Base-by-base conservation (phyloP, 352 stramenopile genomes). In the Pythium insidiosum region DNA sequence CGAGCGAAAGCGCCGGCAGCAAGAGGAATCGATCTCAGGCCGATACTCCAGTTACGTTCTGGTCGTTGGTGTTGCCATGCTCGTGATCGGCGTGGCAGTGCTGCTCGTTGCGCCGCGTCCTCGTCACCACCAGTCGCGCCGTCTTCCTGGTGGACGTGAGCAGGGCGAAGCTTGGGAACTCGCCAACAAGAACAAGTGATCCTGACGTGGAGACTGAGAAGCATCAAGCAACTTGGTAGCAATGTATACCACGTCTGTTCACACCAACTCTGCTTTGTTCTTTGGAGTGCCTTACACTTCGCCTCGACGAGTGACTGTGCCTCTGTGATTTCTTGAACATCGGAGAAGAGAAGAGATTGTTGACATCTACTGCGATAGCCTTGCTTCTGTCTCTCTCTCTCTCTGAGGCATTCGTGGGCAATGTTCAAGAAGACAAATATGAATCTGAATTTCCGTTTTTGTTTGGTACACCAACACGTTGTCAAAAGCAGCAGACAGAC, bases 111-210 rank as follows among this genome's bases (percentile, higher is more conserved):
- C 42, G 12, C 37, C 31, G 23, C 23, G 38, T 0, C 21, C 38
- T 47, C 47, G 50, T 43, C n/a, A n/a, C n/a, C n/a, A n/a, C n/a
- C n/a, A n/a, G n/a, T n/a, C n/a, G n/a, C n/a, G n/a, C n/a, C n/a
- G n/a, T n/a, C n/a, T n/a, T n/a, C n/a, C n/a, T n/a, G n/a, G n/a
- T 56, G 46, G 41, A n/a, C 35, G 30, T 20, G 53, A 61, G 33
- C 45, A 61, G 4, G 65, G 67, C 30, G 56, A 73, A 30, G 43
- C 59, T 1, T 79, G 67, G 67, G 67, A 79, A 49, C 58, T 79
- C n/a, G 67, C 67, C 7, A 68, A 75, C 22, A 56, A 70, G 28
- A 64, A 69, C 15, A 57, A 63, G 50, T 4, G 6, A 21, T n/a
- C n/a, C n/a, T n/a, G n/a, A n/a, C n/a, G n/a, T n/a, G n/a, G n/a